These are phyloP conservation scores for Aspergillus felis DNA, from an alignment of 2,329 filamentous ascomycete genomes.

Conservation along the genomic window DNA sequence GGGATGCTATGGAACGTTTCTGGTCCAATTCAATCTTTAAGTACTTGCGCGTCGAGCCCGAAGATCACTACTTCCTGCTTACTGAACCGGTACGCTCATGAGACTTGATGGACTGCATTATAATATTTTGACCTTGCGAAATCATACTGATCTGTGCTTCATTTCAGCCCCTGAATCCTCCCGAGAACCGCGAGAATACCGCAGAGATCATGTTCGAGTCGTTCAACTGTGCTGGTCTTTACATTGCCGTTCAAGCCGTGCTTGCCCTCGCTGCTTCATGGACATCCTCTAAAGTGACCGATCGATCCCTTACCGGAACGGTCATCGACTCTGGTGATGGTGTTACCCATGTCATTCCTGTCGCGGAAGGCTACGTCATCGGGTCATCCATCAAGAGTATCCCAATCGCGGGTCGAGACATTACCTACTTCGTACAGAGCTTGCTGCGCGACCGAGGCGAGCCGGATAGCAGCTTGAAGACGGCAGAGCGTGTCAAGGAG, in stretches of 20 bases:
- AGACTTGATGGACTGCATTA: background rate
- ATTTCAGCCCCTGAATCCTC: slow-evolving; percentile 83
- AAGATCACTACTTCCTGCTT: slow-evolving; percentile 97
- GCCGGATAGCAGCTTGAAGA: slow-evolving; percentile 94
- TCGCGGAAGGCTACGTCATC: slow-evolving; percentile 98
- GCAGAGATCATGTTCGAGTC: slow-evolving; percentile 99
- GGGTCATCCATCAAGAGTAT: slow-evolving; percentile 99
- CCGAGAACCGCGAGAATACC: slow-evolving; percentile 97
- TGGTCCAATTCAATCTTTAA: slow-evolving; percentile 99
- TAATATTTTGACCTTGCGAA: background rate
- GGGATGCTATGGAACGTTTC: slow-evolving; percentile 99
- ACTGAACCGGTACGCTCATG: slow-evolving; percentile 76
- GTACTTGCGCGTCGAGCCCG: slow-evolving; percentile 93
- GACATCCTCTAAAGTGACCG: slow-evolving; percentile 97
- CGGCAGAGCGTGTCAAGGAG: slow-evolving; percentile 96
- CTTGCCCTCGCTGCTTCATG: slow-evolving; percentile 94
- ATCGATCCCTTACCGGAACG: slow-evolving; percentile 91
- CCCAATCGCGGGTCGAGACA: slow-evolving; percentile 94
- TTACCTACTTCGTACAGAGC: slow-evolving; percentile 98
- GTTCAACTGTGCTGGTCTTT: slow-evolving; percentile 98
- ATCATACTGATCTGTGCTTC: background rate
- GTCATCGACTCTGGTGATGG: slow-evolving; percentile 98
- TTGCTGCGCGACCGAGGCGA: slow-evolving; percentile 93
- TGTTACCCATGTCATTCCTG: slow-evolving; percentile 98
- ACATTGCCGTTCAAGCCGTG: slow-evolving; percentile 97